Percentiles rank a stretch among this genome's conserved stretches.
phyloP scores from a whole-genome alignment of 371 early-diverging fungal genomes.

The Mortierella sp. region DNA sequence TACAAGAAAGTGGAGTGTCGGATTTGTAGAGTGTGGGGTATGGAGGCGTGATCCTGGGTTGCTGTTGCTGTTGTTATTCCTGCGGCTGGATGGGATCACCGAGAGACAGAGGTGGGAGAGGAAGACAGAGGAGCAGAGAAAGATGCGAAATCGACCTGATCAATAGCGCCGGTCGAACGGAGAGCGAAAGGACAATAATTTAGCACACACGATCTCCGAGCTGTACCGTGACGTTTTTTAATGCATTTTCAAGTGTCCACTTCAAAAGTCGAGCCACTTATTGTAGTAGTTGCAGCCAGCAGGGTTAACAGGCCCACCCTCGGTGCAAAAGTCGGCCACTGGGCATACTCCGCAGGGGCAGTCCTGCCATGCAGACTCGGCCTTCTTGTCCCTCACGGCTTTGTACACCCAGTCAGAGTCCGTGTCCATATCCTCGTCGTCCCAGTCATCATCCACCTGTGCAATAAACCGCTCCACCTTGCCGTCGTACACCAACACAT shows the following conservation, averaged over 20 bases:
- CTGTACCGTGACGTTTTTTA: not conserved
- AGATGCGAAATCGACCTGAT: conserved; percentile 5
- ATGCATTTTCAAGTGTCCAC: not conserved
- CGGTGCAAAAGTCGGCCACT: conserved; percentile 77
- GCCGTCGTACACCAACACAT: conserved; percentile 93
- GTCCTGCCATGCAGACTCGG: conserved; percentile 75
- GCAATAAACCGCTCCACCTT: conserved; percentile 79
- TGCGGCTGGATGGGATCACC: not conserved
- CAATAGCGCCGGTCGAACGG: not conserved
- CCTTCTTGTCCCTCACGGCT: conserved; percentile 68
- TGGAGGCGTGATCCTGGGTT: not conserved
- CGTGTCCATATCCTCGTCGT: conserved; percentile 63
- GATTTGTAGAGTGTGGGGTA: not conserved
- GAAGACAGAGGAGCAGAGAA: not conserved
- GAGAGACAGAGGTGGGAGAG: conserved; percentile 3
- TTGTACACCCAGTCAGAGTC: conserved; percentile 81
- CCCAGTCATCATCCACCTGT: conserved; percentile 66
- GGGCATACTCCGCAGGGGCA: conserved; percentile 92
- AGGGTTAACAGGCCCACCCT: conserved; percentile 82
- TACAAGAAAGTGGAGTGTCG: conserved; percentile 6
- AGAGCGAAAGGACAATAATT: not conserved
- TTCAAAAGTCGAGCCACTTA: conserved; percentile 75
- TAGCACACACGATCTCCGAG: conserved; percentile 7
- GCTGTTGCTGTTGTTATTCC: not conserved
- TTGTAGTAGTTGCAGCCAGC: conserved; percentile 82